These are phyloP conservation scores for Pharus latifolius DNA, from an alignment of 176 grass and related monocot species.

Conservation along the genomic window DNA sequence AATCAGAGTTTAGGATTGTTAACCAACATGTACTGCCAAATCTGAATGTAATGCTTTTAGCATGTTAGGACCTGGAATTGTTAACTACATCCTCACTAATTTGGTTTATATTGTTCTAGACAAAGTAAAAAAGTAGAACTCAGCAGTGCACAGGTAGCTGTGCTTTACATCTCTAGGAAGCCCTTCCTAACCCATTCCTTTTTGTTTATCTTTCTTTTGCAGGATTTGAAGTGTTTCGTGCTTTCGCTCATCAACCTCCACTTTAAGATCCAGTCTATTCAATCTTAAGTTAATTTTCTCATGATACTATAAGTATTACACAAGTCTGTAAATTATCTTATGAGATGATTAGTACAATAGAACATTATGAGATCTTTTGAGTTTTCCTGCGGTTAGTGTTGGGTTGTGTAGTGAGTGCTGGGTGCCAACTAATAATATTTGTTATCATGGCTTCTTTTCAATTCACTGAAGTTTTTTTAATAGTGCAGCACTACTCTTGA, in stretches of 20 bases:
- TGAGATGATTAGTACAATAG: not conserved
- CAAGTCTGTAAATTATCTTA: not conserved
- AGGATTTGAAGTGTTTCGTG: conserved; percentile 95
- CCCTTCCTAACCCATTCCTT: conserved; percentile 12
- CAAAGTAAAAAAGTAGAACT: not conserved
- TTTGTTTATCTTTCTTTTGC: conserved; percentile 19
- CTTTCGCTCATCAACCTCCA: conserved; percentile 91
- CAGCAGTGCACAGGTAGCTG: not conserved
- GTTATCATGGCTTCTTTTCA: conserved; percentile 1
- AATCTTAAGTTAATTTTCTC: conserved; percentile 40
- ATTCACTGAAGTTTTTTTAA: not conserved
- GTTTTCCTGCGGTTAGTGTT: not conserved
- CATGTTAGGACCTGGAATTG: not conserved
- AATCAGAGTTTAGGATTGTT: not conserved
- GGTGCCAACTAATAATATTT: conserved; percentile 4
- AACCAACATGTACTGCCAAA: not conserved
- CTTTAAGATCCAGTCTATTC: conserved; percentile 93
- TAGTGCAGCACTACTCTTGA: not conserved
- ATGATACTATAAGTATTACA: not conserved
- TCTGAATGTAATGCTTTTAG: not conserved
- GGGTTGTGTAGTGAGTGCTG: conserved; percentile 3
- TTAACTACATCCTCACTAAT: not conserved
- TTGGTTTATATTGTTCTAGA: not conserved
- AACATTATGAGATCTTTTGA: not conserved
- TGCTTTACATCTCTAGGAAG: not conserved